phyloP scores from a whole-genome alignment of 1,139 yeast species.

The Candida tetrigidarum region DNA sequence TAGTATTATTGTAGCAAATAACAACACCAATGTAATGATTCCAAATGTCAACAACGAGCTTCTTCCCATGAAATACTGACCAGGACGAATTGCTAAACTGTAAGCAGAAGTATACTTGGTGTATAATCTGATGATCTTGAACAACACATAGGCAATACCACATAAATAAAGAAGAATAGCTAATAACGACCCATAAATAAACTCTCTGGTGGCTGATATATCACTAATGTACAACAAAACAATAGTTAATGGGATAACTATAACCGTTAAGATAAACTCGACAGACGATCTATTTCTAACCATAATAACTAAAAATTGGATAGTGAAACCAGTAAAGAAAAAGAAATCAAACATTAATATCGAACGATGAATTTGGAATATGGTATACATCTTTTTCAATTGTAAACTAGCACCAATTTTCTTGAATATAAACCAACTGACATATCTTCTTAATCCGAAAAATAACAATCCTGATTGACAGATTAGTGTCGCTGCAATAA shows the following conservation, averaged over 20 bases:
- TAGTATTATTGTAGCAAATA: conserved; percentile 39
- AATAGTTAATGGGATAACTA: conserved; percentile 53
- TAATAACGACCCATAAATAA: conserved; percentile 27
- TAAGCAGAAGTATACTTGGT: conserved; percentile 44
- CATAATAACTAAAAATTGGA: conserved; percentile 56
- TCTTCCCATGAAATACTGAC: conserved; percentile 50
- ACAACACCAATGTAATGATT: conserved; percentile 44
- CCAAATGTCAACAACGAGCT: conserved; percentile 54
- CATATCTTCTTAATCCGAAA: conserved; percentile 42
- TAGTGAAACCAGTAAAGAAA: conserved; percentile 57
- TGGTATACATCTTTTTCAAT: conserved; percentile 43
- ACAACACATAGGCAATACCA: conserved; percentile 54
- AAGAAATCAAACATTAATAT: conserved; percentile 51
- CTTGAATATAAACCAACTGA: conserved; percentile 55
- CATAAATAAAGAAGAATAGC: conserved; percentile 40
- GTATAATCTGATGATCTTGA: conserved; percentile 53
- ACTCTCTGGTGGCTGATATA: conserved; percentile 44
- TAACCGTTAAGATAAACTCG: conserved; percentile 54
- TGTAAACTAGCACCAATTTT: conserved; percentile 53
- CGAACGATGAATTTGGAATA: conserved; percentile 47
- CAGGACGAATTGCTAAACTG: conserved; percentile 26
- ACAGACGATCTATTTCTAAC: conserved; percentile 40
- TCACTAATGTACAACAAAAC: conserved; percentile 42
- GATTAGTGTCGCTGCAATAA: conserved; percentile 44
- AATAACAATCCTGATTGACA: conserved; percentile 36